Evolutionary conservation across 2,329 filamentous ascomycete genomes (phyloP).

Genomic region (Westerdykella aurantiaca): DNA sequence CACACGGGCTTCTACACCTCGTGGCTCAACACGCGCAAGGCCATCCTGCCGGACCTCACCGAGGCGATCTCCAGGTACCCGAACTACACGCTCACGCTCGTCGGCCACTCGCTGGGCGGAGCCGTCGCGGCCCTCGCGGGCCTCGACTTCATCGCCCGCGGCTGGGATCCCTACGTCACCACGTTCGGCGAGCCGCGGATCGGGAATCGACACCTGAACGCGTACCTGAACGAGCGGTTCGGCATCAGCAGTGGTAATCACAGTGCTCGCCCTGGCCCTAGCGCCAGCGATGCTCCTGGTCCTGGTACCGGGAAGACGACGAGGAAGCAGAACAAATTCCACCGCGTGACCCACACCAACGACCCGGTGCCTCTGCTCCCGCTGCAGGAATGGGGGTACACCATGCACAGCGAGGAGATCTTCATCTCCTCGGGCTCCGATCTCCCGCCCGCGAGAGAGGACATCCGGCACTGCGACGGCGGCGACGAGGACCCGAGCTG

Average conservation of each 20-base stretch:
- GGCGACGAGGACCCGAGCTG: slow-evolving; percentile 69
- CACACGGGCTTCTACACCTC: slow-evolving; percentile 84
- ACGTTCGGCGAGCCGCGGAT: slow-evolving; percentile 84
- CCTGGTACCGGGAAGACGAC: too few relatives aligned
- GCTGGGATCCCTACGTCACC: slow-evolving; percentile 71
- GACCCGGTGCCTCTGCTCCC: slow-evolving; percentile 89
- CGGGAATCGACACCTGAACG: slow-evolving; percentile 50
- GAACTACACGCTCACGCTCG: slow-evolving; percentile 66
- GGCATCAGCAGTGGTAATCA: slow-evolving; percentile 11
- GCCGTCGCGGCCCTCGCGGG: slow-evolving; percentile 84
- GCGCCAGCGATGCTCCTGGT: slow-evolving; percentile 5
- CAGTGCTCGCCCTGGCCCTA: too few relatives aligned
- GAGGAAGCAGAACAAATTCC: slow-evolving; percentile 46
- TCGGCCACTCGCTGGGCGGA: slow-evolving; percentile 89
- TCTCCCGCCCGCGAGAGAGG: slow-evolving; percentile 61
- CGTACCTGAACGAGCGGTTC: slow-evolving; percentile 53
- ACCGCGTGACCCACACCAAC: slow-evolving; percentile 75
- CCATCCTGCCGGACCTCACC: slow-evolving; percentile 63
- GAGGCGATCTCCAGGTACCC: slow-evolving; percentile 57
- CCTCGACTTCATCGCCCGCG: slow-evolving; percentile 71
- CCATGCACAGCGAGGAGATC: slow-evolving; percentile 78
- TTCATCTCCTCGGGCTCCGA: slow-evolving; percentile 67
- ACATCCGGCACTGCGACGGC: slow-evolving; percentile 61
- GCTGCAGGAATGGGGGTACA: slow-evolving; percentile 80
- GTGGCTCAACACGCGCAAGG: slow-evolving; percentile 68